Percentiles rank a stretch among this genome's conserved stretches.
These are phyloP conservation scores for Gnomoniopsis sp. DNA, from an alignment of 2,329 filamentous ascomycete genomes.

Conservation along the genomic window DNA sequence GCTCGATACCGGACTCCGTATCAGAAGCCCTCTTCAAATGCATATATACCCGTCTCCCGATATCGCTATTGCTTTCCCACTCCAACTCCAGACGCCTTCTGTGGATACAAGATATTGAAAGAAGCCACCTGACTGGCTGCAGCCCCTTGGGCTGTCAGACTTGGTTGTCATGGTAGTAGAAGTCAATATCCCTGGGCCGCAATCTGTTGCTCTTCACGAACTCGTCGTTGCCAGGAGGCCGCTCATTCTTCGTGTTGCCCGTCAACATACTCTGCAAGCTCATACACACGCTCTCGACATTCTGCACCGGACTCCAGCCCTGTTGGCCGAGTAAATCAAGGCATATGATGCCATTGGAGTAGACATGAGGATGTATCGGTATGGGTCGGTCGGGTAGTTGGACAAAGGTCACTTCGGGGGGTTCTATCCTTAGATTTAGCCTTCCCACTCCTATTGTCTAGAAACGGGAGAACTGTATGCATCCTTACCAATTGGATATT, in stretches of 20 bases:
- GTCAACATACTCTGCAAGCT: slow-evolving; percentile 98
- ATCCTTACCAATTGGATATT: slow-evolving; percentile 83
- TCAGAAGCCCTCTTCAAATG: not conserved
- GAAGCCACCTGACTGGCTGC: not conserved
- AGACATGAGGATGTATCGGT: slow-evolving; percentile 95
- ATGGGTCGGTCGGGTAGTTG: slow-evolving; percentile 64
- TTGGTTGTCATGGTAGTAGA: slow-evolving; percentile 88
- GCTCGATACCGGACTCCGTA: too few relatives aligned
- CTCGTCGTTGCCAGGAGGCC: slow-evolving; percentile 84
- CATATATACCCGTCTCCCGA: not conserved
- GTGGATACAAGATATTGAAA: not conserved
- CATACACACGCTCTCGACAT: slow-evolving; percentile 95
- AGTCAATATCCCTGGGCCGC: slow-evolving; percentile 84
- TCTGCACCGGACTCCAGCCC: slow-evolving; percentile 96
- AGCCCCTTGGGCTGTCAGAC: slow-evolving; percentile 42
- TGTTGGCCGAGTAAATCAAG: slow-evolving; percentile 84
- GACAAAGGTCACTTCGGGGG: slow-evolving; percentile 90
- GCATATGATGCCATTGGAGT: slow-evolving; percentile 98
- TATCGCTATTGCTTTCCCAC: not conserved
- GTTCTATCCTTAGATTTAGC: slow-evolving; percentile 55
- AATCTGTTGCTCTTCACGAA: slow-evolving; percentile 80
- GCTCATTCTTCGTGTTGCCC: slow-evolving; percentile 86
- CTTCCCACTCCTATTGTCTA: not conserved
- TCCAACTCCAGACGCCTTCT: slow-evolving; percentile 6
- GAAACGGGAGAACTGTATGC: not conserved